phyloP scores from a whole-genome alignment of 2,329 filamentous ascomycete species.

The Onygenales sp. region DNA sequence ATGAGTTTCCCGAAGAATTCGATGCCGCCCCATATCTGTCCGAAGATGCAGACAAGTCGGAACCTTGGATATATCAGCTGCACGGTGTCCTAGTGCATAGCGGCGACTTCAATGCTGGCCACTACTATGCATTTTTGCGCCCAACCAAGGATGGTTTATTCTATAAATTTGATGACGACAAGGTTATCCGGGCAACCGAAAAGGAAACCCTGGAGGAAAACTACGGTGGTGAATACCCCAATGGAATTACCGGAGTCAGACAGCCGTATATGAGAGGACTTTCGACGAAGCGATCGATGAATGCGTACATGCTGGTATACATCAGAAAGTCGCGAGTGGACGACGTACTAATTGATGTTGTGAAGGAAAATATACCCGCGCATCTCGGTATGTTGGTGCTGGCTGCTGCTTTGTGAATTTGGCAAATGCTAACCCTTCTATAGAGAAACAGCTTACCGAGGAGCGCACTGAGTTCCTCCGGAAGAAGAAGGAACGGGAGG shows the following conservation, averaged over 20 bases:
- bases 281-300: slow-evolving; percentile 62
- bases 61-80: slow-evolving; percentile 83
- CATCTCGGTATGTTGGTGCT: slow-evolving; percentile 58
- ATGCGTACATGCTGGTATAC: slow-evolving; percentile 98
- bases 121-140: slow-evolving; percentile 97
- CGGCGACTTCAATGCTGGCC: slow-evolving; percentile 90
- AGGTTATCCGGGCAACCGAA: slow-evolving; percentile 86
- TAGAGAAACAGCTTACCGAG: slow-evolving; percentile 67
- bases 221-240: slow-evolving; percentile 77
- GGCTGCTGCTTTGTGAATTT: neutral
- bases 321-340: slow-evolving; percentile 82
- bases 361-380: slow-evolving; percentile 66
- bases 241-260: slow-evolving; percentile 48
- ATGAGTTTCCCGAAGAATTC: slow-evolving; percentile 41
- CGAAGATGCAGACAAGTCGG: slow-evolving; percentile 74
- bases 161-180: slow-evolving; percentile 95
- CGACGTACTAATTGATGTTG: slow-evolving; percentile 66
- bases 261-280: slow-evolving; percentile 56
- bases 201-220: slow-evolving; percentile 93
- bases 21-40: slow-evolving; percentile 74
- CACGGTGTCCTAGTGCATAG: slow-evolving; percentile 95
- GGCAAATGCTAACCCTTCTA: slow-evolving; percentile 15
- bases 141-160: slow-evolving; percentile 88
- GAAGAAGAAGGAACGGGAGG: slow-evolving; percentile 77
- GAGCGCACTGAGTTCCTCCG: slow-evolving; percentile 69